phyloP scores from a whole-genome alignment of 768 basidiomycete genomes.

The Crassisporium funariophilum region DNA sequence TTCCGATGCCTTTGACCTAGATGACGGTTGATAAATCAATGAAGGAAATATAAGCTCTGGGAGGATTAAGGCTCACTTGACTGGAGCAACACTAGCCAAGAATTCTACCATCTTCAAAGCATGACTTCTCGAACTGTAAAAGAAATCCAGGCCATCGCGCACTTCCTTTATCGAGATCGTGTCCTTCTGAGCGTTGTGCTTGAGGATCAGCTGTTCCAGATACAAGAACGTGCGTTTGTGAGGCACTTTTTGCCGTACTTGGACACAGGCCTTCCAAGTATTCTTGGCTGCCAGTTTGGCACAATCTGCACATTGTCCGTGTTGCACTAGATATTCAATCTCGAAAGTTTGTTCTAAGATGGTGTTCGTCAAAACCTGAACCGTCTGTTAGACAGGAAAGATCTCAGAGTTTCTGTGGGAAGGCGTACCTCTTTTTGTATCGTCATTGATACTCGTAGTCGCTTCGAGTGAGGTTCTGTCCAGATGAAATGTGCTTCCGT shows the following conservation, averaged over 20 bases:
- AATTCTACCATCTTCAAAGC: constrained; percentile 98
- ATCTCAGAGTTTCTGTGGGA: background rate
- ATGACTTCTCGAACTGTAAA: constrained; percentile 88
- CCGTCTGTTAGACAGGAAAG: background rate
- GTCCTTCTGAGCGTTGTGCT: constrained; percentile 95
- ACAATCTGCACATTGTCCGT: constrained; percentile 95
- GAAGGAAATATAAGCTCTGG: constrained; percentile 3
- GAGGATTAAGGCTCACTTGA: constrained; percentile 57
- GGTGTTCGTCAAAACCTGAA: constrained; percentile 84
- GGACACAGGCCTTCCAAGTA: constrained; percentile 97
- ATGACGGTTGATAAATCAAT: background rate
- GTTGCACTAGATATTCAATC: constrained; percentile 92
- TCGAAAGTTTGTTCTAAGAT: constrained; percentile 98
- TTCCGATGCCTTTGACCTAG: constrained; percentile 89
- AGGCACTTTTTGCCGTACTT: constrained; percentile 98
- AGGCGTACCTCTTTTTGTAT: constrained; percentile 91
- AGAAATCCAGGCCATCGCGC: constrained; percentile 94
- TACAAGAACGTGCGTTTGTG: constrained; percentile 98
- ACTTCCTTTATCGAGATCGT: constrained; percentile 93
- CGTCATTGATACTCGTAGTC: constrained; percentile 89
- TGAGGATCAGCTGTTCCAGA: constrained; percentile 95
- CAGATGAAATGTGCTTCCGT: constrained; percentile 99
- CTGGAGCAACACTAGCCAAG: constrained; percentile 82
- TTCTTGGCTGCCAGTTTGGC: constrained; percentile 95
- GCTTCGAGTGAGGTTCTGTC: constrained; percentile 98